Base-by-base conservation (phyloP, 768 basidiomycete species). In the Russula ochroleuca region DNA sequence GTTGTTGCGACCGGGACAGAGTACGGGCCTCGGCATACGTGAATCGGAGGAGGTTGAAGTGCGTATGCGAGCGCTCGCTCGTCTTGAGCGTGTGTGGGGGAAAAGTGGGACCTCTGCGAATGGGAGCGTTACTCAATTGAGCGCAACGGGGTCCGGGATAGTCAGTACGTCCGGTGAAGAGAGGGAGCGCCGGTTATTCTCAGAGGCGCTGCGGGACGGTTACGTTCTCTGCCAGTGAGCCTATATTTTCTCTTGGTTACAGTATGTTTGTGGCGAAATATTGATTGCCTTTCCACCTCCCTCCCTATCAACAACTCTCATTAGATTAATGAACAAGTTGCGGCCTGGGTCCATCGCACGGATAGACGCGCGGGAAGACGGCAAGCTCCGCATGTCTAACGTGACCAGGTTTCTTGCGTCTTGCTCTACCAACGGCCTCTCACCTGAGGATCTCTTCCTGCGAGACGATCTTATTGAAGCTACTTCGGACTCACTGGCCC, bases 141-240 rank as follows among this genome's bases (percentile, higher is more conserved):
- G 70, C 33, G 23, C 35, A 13, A 35, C 35, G 9, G 63, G 73
- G 62, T 57, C 56, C 19, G 31, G 43, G 5, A 43, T 56, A 3
- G 68, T 79, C 19, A 78, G 80, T 68, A 75, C 78, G 25, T 77
- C 79, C 33, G 86, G 86, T 40, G 91, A 90, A 74, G 91, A 92
- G 67, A 79, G 86, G 70, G 90, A 94, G 74, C 77, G 87, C 66
- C 80, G 79, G 58, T 73, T 83, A 37, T 96, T 94, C 70, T 78
- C 80, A 38, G 90, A 94, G 59, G 85, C 89, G 0, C 72, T 95
- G 60, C 76, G 85, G 69, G 94, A 96, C 76, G 94, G 94, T 1
- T 88, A 86, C 73, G 83, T 95, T 23, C 80, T 96, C 25, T 94
- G 94, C 85, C 87, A 91, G 94, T 95, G 71, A 77, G 93, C 45